These are phyloP conservation scores for Pseudocercospora ulei DNA, from an alignment of 2,329 filamentous ascomycete genomes.

Conservation along the genomic window DNA sequence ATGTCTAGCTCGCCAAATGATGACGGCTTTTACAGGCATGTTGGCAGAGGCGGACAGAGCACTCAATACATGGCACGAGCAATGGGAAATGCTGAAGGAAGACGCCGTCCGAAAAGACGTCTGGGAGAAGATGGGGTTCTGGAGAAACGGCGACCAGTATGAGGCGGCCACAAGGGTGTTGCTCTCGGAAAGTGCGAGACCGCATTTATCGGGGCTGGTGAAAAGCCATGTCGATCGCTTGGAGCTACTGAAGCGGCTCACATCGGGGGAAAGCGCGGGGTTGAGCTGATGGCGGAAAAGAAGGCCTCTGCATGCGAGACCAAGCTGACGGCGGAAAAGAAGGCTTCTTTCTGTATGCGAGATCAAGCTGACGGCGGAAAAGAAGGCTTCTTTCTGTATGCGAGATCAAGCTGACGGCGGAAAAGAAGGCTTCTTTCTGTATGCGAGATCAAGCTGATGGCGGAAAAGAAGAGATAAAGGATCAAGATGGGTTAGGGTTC, in stretches of 20 bases:
- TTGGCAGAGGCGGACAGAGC: constrained; percentile 1
- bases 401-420: too few relatives aligned
- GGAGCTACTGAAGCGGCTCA: constrained; percentile 10
- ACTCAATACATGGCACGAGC: constrained; percentile 15
- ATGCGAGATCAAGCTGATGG: too few relatives aligned
- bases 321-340: too few relatives aligned
- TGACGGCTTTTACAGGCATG: not conserved
- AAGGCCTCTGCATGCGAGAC: too few relatives aligned
- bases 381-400: too few relatives aligned
- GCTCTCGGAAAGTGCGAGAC: constrained; percentile 6
- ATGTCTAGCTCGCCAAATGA: not conserved
- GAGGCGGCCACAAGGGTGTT: constrained; percentile 15
- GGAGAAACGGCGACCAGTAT: constrained; percentile 17
- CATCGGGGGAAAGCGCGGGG: not conserved
- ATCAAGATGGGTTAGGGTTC: too few relatives aligned
- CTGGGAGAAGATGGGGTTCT: constrained; percentile 15
- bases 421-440: too few relatives aligned
- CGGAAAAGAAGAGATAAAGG: too few relatives aligned
- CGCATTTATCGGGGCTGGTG: constrained; percentile 9
- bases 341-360: too few relatives aligned
- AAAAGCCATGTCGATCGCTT: constrained; percentile 9
- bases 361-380: too few relatives aligned
- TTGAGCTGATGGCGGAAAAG: constrained; percentile 1
- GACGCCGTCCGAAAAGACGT: constrained; percentile 4
- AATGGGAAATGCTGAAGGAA: constrained; percentile 10